Conservation (phyloP, 2,329 filamentous ascomycete species). For the Nemania sp. region DNA sequence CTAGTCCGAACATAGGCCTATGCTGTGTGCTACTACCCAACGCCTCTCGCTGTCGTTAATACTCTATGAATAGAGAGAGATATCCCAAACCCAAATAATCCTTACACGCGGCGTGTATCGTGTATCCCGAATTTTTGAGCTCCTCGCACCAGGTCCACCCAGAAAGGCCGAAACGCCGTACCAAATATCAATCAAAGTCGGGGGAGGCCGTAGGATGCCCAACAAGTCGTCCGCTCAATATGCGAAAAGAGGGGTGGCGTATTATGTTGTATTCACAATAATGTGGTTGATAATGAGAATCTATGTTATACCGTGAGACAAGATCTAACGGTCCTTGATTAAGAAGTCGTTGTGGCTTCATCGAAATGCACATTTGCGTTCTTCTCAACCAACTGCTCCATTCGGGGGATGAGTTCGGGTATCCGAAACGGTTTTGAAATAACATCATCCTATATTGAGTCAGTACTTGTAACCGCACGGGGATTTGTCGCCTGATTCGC, state of each 20-base stretch:
- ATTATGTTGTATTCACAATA: not conserved
- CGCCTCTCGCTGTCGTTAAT: constrained; percentile 14
- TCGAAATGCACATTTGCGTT: constrained; percentile 11
- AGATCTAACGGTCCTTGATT: not conserved
- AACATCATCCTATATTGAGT: constrained; percentile 63
- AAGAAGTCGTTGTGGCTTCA: constrained; percentile 4
- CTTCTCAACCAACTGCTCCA: constrained; percentile 56
- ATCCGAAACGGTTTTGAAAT: constrained; percentile 83
- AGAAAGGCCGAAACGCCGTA: constrained; percentile 16
- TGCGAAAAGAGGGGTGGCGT: not conserved
- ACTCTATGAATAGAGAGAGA: constrained; percentile 16
- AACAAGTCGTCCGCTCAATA: constrained; percentile 3
- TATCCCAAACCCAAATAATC: constrained; percentile 8
- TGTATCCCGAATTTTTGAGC: constrained; percentile 22
- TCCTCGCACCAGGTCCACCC: constrained; percentile 12
- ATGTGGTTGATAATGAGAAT: not conserved
- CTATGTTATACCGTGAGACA: not conserved
- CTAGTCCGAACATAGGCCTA: constrained; percentile 19
- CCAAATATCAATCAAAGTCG: constrained; percentile 4
- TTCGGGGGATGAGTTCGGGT: constrained; percentile 69
- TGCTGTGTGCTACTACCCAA: constrained; percentile 15
- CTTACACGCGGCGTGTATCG: constrained; percentile 14
- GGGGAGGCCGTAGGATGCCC: not conserved
- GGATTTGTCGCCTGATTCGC: constrained; percentile 36
- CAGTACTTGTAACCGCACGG: constrained; percentile 28